phyloP scores from a whole-genome alignment of 1,139 yeast species.

The Candida tetrigidarum region DNA sequence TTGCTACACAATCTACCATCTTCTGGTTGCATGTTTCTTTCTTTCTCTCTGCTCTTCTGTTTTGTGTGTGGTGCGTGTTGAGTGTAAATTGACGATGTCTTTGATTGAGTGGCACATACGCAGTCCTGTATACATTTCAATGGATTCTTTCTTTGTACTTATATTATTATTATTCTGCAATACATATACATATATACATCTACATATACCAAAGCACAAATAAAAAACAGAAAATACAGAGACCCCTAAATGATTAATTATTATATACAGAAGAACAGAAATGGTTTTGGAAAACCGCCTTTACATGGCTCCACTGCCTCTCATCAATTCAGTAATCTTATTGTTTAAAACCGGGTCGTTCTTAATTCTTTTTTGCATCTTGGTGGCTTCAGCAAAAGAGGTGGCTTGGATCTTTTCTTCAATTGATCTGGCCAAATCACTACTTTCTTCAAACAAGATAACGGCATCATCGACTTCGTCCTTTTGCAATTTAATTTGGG shows the following conservation, averaged over 20 bases:
- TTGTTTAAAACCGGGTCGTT: slow-evolving; percentile 62
- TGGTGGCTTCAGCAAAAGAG: slow-evolving; percentile 90
- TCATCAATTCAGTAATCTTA: slow-evolving; percentile 50
- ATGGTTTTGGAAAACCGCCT: neutral
- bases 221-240: neutral
- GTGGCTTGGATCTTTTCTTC: slow-evolving; percentile 93
- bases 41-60: too few species aligned
- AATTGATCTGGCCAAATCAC: slow-evolving; percentile 78
- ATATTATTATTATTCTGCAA: too few species aligned
- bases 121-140: too few species aligned
- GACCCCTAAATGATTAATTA: neutral
- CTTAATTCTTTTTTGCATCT: slow-evolving; percentile 75
- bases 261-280: slow-evolving; percentile 1
- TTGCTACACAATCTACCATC: too few species aligned
- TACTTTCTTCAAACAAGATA: slow-evolving; percentile 77
- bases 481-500: slow-evolving; percentile 86
- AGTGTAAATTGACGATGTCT: too few species aligned
- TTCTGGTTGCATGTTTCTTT: too few species aligned
- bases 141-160: too few species aligned
- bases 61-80: too few species aligned
- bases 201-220: slow-evolving; percentile 4
- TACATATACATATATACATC: neutral
- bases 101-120: too few species aligned
- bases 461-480: slow-evolving; percentile 86
- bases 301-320: slow-evolving; percentile 27